Percentiles rank a stretch among this genome's conserved stretches.
phyloP scores from a whole-genome alignment of 2,329 filamentous ascomycete genomes.

The Ophiosphaerella korrae region DNA sequence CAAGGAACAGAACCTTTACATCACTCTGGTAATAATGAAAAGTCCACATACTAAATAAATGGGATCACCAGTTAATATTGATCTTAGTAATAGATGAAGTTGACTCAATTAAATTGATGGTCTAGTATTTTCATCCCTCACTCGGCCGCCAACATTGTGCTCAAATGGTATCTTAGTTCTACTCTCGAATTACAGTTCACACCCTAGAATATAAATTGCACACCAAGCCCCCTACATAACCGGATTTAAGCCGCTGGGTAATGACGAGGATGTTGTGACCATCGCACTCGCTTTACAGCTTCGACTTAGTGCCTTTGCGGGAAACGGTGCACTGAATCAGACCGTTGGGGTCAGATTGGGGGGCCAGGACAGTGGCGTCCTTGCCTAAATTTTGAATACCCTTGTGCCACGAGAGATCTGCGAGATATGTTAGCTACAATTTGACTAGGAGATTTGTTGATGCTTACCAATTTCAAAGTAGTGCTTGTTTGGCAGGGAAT shows the following conservation, averaged over 20 bases:
- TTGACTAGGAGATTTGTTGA: not conserved
- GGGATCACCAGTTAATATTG: too few species aligned
- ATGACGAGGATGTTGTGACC: slow-evolving; percentile 5
- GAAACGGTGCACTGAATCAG: slow-evolving; percentile 92
- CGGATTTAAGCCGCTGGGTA: slow-evolving; percentile 10
- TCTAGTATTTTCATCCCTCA: slow-evolving; percentile 7
- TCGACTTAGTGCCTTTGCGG: slow-evolving; percentile 56
- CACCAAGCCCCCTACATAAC: slow-evolving; percentile 20
- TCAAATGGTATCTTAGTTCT: slow-evolving; percentile 35
- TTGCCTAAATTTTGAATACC: slow-evolving; percentile 92
- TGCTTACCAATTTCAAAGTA: slow-evolving; percentile 91
- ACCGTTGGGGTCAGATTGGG: slow-evolving; percentile 90
- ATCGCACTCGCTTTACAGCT: slow-evolving; percentile 41
- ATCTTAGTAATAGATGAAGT: too few species aligned
- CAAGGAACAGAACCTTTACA: too few species aligned
- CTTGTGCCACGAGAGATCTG: slow-evolving; percentile 96
- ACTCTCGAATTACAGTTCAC: slow-evolving; percentile 25
- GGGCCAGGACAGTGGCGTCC: slow-evolving; percentile 93
- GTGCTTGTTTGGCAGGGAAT: slow-evolving; percentile 94
- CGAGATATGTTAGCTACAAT: slow-evolving; percentile 13
- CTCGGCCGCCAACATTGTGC: slow-evolving; percentile 7
- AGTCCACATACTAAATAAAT: too few species aligned
- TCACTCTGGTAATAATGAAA: too few species aligned
- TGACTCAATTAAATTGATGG: too few species aligned
- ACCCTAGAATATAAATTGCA: slow-evolving; percentile 12